Base-by-base conservation (phyloP, 371 early-diverging fungal genomes). In the Rhizopus sp. region DNA sequence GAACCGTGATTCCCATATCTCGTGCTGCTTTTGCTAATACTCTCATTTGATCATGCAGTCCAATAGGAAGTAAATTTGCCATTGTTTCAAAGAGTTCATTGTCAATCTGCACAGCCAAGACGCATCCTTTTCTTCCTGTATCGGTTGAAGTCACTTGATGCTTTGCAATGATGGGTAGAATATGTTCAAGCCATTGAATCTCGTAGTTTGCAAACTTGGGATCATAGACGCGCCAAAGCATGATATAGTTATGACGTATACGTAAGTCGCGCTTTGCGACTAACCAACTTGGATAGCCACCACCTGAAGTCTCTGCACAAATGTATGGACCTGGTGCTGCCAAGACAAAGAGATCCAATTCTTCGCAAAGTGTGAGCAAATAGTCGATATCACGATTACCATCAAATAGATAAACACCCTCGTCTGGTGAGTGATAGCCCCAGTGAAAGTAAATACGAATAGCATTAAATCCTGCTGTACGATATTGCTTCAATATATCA, bases 381-480 rank as follows among this genome's bases (percentile, higher is more conserved):
- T 83, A 83, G 34, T 88, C 84, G 45, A 94, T 77, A 60, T 94
- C 90, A 5, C 91, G 72, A 65, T 86, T 85, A 30, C 88, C 92
- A 2, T 90, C 84, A 77, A 92, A 94, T 46, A 81, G 51, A 59
- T 92, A 94, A n/a, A 80, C 73, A 23, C 87, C 90, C 60, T 89
- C 83, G 39, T 78, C 70, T 5, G 92, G 88, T 10, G 90, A 88
- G 64, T 93, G 94, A 69, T 82, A 92, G 6, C 91, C 93, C 95
- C 95, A 94, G 64, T 93, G 90, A 69, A 94, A 93, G 64, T 92
- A 90, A 56, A 94, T 90, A n/a, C 93, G 85, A 60, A 94, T 86
- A 15, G 88, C 77, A 64, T 90, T 93, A 39, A 92, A 77, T 3
- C 93, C 93, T 17, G 82, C 76, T 1, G 85, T 73, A 38, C 85